A percentile compares a stretch with the other conserved stretches of the same genome.
Evolutionary conservation across 805 yeast species (phyloP).

Genomic region (Pichia phayaonensis): DNA sequence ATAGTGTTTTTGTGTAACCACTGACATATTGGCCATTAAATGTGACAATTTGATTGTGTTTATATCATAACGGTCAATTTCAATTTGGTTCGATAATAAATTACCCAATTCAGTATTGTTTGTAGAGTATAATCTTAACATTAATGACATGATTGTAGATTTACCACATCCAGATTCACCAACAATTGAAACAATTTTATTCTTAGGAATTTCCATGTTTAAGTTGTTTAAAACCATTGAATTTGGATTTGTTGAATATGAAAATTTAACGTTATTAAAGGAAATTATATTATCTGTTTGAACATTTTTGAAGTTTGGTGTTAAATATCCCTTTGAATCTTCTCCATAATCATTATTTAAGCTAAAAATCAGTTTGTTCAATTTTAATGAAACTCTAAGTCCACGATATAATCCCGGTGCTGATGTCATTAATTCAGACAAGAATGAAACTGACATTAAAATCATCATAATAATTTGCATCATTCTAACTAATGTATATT

Average conservation of each 20-base stretch:
- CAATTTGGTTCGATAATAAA: conserved; percentile 23
- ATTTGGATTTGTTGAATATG: conserved; percentile 32
- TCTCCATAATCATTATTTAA: conserved; percentile 25
- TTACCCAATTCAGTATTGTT: background rate
- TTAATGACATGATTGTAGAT: conserved; percentile 58
- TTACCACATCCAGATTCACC: conserved; percentile 94
- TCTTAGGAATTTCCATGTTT: conserved; percentile 33
- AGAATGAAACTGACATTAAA: conserved; percentile 62
- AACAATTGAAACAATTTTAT: conserved; percentile 55
- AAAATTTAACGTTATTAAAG: conserved; percentile 42
- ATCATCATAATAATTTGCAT: conserved; percentile 66
- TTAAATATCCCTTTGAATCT: conserved; percentile 32
- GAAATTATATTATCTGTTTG: conserved; percentile 23
- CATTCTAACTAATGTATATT: conserved; percentile 49
- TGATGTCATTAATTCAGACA: conserved; percentile 50
- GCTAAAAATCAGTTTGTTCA: conserved; percentile 34
- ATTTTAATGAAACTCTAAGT: conserved; percentile 57
- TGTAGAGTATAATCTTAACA: conserved; percentile 43
- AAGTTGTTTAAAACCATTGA: conserved; percentile 34
- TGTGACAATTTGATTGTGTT: conserved; percentile 35
- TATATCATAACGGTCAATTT: conserved; percentile 42
- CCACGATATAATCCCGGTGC: conserved; percentile 81
- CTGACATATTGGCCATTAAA: conserved; percentile 47
- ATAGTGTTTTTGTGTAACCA: conserved; percentile 70
- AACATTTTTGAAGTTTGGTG: conserved; percentile 18